phyloP scores from a whole-genome alignment of 768 basidiomycete genomes.

The Lenzites betulinus region DNA sequence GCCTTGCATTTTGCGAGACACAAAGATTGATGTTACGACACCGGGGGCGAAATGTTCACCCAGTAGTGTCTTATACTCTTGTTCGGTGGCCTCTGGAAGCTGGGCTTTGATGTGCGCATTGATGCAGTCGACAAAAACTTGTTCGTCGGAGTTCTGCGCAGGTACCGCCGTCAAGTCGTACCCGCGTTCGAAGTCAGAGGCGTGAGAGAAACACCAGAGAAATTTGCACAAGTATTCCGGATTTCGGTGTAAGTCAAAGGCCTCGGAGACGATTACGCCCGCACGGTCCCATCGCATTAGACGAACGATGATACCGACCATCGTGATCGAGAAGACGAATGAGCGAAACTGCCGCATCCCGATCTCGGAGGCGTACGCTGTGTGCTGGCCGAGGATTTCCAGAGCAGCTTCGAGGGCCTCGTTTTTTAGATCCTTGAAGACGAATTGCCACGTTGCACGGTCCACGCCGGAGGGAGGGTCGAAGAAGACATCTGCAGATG shows the following conservation, averaged over 20 bases:
- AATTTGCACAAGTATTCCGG: conserved; percentile 31
- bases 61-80: neutral
- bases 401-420: neutral
- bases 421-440: neutral
- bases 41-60: neutral
- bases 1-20: neutral
- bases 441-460: neutral
- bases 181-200: conserved; percentile 26
- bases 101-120: neutral
- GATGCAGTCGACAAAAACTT: neutral
- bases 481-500: neutral
- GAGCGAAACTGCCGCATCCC: conserved; percentile 33
- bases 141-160: neutral
- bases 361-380: conserved; percentile 1
- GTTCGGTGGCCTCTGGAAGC: neutral
- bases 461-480: conserved; percentile 1
- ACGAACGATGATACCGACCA: conserved; percentile 30
- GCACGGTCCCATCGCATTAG: conserved; percentile 38
- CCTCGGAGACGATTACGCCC: conserved; percentile 33
- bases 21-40: neutral
- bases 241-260: conserved; percentile 29
- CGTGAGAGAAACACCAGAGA: conserved; percentile 32
- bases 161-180: conserved; percentile 22
- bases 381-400: neutral
- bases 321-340: conserved; percentile 31